A percentile compares a stretch with the other conserved stretches of the same genome.
These are phyloP conservation scores for Trichophyton simii DNA, from an alignment of 2,329 filamentous ascomycete species.

Conservation along the genomic window DNA sequence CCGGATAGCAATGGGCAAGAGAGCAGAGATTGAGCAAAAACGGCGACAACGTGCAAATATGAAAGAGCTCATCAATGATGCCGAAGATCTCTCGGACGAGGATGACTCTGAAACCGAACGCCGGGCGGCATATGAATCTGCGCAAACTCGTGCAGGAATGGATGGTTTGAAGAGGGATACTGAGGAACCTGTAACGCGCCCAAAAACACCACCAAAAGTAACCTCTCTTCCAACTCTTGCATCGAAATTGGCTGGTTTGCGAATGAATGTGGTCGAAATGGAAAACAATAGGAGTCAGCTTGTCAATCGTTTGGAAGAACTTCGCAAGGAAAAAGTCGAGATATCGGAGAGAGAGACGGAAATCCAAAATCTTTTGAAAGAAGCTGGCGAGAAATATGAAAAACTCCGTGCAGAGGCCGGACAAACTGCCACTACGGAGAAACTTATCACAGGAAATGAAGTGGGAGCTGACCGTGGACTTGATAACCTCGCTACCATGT, in stretches of 20 bases:
- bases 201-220: conserved; percentile 57
- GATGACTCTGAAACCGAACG: conserved; percentile 52
- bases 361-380: conserved; percentile 67
- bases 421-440: conserved; percentile 16
- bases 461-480: conserved; percentile 25
- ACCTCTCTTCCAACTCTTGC: conserved; percentile 63
- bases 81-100: conserved; percentile 54
- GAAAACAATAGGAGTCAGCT: conserved; percentile 50
- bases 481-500: conserved; percentile 25
- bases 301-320: conserved; percentile 50
- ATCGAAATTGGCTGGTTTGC: conserved; percentile 53
- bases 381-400: conserved; percentile 63
- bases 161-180: conserved; percentile 47
- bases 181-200: conserved; percentile 24
- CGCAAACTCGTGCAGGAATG: conserved; percentile 77
- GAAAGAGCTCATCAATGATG: conserved; percentile 67
- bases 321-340: conserved; percentile 56
- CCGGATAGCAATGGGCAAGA: conserved; percentile 61
- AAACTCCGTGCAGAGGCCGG: conserved; percentile 39
- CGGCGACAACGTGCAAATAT: conserved; percentile 61
- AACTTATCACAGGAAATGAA: conserved; percentile 18
- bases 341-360: conserved; percentile 60
- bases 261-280: conserved; percentile 49
- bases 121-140: conserved; percentile 71
- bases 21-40: conserved; percentile 60